phyloP scores from a whole-genome alignment of 495 filamentous ascomycete genomes.

The Aspergillus sclerotiicarbonarius region DNA sequence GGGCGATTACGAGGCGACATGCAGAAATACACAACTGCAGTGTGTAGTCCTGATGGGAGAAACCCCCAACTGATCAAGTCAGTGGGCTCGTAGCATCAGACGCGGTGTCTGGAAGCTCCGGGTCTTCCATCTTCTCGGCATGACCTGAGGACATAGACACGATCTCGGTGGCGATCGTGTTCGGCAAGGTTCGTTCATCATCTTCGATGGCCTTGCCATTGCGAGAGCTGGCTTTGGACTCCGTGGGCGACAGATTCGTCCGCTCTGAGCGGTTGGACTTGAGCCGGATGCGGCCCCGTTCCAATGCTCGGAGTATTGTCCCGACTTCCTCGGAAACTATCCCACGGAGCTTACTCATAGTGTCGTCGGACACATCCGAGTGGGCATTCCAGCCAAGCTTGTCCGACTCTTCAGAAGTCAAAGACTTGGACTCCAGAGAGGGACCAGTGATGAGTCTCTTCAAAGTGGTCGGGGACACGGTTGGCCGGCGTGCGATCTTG shows the following conservation, averaged over 20 bases:
- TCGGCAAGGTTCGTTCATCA: slow-evolving; percentile 24
- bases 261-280: slow-evolving; percentile 36
- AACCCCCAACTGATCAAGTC: slow-evolving; percentile 2
- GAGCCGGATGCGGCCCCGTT: slow-evolving; percentile 35
- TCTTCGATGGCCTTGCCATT: slow-evolving; percentile 22
- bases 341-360: slow-evolving; percentile 39
- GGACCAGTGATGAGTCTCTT: slow-evolving; percentile 36
- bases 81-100: slow-evolving; percentile 28
- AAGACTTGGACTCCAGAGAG: slow-evolving; percentile 36
- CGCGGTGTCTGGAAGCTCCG: slow-evolving; percentile 27
- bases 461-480: slow-evolving; percentile 32
- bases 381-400: slow-evolving; percentile 41
- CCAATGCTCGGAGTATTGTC: slow-evolving; percentile 35
- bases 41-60: not conserved
- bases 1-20: too few relatives aligned
- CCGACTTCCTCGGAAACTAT: slow-evolving; percentile 39
- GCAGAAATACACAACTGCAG: slow-evolving; percentile 10
- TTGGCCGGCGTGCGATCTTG: slow-evolving; percentile 36
- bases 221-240: slow-evolving; percentile 26
- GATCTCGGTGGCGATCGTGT: slow-evolving; percentile 36
- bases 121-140: slow-evolving; percentile 19
- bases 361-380: slow-evolving; percentile 39
- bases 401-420: slow-evolving; percentile 36
- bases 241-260: slow-evolving; percentile 32
- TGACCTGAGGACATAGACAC: slow-evolving; percentile 21